Conservation (phyloP, 116 monocot species). For the Cymodocea nodosa region DNA sequence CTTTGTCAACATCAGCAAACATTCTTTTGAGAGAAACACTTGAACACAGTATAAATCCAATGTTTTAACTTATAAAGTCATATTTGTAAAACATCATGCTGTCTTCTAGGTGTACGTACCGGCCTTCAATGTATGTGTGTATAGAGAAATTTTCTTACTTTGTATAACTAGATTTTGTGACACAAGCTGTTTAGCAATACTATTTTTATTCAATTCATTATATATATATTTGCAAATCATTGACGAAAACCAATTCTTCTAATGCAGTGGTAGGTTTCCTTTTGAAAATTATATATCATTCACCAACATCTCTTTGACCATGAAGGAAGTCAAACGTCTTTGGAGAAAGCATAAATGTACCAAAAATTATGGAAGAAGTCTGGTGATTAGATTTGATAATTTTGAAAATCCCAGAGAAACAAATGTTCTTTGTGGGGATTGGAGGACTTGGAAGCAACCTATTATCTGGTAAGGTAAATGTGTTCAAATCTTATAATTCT, state of each 20-base stretch:
- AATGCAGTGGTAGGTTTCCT: slow-evolving; percentile 64
- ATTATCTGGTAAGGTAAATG: slow-evolving; percentile 54
- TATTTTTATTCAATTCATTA: background rate
- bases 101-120: no score
- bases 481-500: background rate
- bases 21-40: background rate
- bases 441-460: slow-evolving; percentile 80
- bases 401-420: slow-evolving; percentile 61
- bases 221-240: background rate
- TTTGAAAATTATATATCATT: slow-evolving; percentile 83
- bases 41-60: background rate
- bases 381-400: slow-evolving; percentile 63
- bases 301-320: slow-evolving; percentile 61
- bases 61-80: no score
- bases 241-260: background rate
- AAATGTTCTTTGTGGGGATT: slow-evolving; percentile 82
- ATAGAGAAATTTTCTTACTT: background rate
- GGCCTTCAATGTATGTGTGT: background rate
- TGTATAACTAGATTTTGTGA: no score
- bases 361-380: slow-evolving; percentile 37
- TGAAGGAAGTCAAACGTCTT: slow-evolving; percentile 77
- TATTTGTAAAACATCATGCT: no score
- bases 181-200: background rate
- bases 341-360: slow-evolving; percentile 88
- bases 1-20: slow-evolving; percentile 1